Evolutionary conservation across 371 early-diverging fungal genomes (phyloP).

Genomic region (Dinochytrium kinnereticum): DNA sequence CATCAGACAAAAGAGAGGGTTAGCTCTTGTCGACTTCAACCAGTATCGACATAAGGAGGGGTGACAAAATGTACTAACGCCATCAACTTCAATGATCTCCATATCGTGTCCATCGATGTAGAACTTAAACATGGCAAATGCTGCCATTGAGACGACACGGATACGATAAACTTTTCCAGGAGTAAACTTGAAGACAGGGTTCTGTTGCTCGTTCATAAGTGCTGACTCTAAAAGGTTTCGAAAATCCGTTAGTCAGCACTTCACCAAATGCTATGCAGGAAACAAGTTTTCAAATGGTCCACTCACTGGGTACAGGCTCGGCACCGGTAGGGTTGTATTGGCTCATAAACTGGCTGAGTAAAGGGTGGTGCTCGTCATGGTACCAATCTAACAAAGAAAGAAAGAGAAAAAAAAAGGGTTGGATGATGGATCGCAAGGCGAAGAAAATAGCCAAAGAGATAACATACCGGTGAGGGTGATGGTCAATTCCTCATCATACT

Average conservation of each 20-base stretch:
- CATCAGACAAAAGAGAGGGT: conserved; percentile 11
- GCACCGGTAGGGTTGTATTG: conserved; percentile 68
- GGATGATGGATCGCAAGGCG: no score
- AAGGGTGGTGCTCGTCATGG: conserved; percentile 55
- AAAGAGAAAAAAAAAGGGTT: conserved; percentile 20
- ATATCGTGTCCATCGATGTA: conserved; percentile 79
- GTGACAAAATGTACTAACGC: conserved; percentile 42
- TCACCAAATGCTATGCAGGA: no score
- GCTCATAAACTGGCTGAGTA: conserved; percentile 55
- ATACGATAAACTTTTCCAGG: conserved; percentile 86
- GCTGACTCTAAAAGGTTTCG: conserved; percentile 19
- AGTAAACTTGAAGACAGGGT: conserved; percentile 46
- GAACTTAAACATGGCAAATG: conserved; percentile 75
- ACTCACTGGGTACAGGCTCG: conserved; percentile 63
- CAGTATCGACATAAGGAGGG: no score
- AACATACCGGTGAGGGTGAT: conserved; percentile 44
- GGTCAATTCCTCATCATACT: conserved; percentile 72
- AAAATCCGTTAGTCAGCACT: not conserved
- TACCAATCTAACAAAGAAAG: conserved; percentile 70
- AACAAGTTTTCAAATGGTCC: not conserved
- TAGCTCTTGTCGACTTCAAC: no score
- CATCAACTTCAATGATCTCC: conserved; percentile 83
- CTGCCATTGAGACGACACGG: conserved; percentile 78
- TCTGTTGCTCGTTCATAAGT: conserved; percentile 30
- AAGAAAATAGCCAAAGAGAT: no score